Percentiles rank a stretch among this genome's conserved stretches.
Conservation (phyloP, 2,329 filamentous ascomycete genomes). For the Botryotinia globosa region DNA sequence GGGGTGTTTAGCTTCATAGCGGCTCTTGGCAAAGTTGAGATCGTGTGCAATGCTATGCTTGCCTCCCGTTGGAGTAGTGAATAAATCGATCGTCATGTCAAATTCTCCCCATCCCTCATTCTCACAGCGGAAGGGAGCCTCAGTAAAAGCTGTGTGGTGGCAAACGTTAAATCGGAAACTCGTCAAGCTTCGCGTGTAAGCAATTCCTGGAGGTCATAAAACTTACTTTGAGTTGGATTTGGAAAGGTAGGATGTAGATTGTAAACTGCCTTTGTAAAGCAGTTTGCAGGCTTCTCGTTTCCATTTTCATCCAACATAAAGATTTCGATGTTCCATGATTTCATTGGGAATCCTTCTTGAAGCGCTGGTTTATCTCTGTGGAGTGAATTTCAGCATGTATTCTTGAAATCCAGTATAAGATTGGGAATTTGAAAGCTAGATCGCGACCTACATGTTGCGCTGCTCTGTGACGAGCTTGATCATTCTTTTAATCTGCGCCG, state of each 20-base stretch:
- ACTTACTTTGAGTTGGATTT: conserved; percentile 79
- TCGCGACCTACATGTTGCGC: conserved; percentile 60
- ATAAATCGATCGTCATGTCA: conserved; percentile 84
- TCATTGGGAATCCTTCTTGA: conserved; percentile 86
- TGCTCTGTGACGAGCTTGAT: conserved; percentile 94
- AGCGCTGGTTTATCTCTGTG: conserved; percentile 74
- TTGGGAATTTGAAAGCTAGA: not conserved
- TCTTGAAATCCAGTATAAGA: not conserved
- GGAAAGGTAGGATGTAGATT: conserved; percentile 92
- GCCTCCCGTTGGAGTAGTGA: conserved; percentile 78
- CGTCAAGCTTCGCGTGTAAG: not conserved
- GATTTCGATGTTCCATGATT: conserved; percentile 85
- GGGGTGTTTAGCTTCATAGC: conserved; percentile 79
- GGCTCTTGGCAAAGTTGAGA: conserved; percentile 79
- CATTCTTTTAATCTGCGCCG: conserved; percentile 68
- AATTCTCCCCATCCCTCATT: conserved; percentile 99
- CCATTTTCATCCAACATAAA: conserved; percentile 82
- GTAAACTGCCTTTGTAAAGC: conserved; percentile 92
- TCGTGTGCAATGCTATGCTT: conserved; percentile 82
- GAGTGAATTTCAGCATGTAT: conserved; percentile 19
- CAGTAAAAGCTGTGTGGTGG: conserved; percentile 62
- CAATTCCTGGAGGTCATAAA: not conserved
- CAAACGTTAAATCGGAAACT: conserved; percentile 15
- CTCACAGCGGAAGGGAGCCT: conserved; percentile 81
- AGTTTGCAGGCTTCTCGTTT: conserved; percentile 74